Evolutionary conservation across 2,329 filamentous ascomycete species (phyloP).

Genomic region (Akanthomyces dipterigenus): DNA sequence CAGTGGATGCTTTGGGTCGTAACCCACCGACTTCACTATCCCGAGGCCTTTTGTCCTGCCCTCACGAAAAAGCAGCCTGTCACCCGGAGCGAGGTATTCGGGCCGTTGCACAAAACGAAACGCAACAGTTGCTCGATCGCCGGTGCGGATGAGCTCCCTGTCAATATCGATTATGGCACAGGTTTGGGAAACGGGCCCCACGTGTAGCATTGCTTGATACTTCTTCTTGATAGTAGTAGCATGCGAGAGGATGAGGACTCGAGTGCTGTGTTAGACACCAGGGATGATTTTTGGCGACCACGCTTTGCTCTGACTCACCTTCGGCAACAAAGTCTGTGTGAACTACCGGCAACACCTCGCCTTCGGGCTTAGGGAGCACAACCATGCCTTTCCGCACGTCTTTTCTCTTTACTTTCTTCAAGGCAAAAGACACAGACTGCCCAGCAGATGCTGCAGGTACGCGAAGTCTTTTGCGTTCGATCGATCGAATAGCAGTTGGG

Average conservation of each 20-base stretch:
- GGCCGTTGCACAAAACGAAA: conserved; percentile 93
- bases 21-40: conserved; percentile 87
- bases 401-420: conserved; percentile 80
- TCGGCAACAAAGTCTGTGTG: conserved; percentile 73
- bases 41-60: conserved; percentile 91
- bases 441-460: conserved; percentile 86
- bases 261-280: background rate
- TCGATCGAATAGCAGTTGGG: conserved; percentile 79
- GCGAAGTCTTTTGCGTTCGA: conserved; percentile 86
- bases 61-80: conserved; percentile 87
- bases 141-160: conserved; percentile 87
- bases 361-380: conserved; percentile 76
- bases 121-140: conserved; percentile 87
- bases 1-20: conserved; percentile 52
- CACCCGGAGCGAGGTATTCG: conserved; percentile 83
- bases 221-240: conserved; percentile 95
- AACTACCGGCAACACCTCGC: conserved; percentile 62
- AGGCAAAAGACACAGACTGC: conserved; percentile 84
- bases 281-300: background rate
- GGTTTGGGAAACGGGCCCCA: conserved; percentile 90
- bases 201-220: conserved; percentile 97
- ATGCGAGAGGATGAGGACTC: conserved; percentile 87
- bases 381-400: conserved; percentile 99
- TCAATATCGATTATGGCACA: conserved; percentile 98
- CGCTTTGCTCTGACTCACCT: conserved; percentile 38